phyloP scores from a whole-genome alignment of 257 asterid species.

The Jasminum sambac region DNA sequence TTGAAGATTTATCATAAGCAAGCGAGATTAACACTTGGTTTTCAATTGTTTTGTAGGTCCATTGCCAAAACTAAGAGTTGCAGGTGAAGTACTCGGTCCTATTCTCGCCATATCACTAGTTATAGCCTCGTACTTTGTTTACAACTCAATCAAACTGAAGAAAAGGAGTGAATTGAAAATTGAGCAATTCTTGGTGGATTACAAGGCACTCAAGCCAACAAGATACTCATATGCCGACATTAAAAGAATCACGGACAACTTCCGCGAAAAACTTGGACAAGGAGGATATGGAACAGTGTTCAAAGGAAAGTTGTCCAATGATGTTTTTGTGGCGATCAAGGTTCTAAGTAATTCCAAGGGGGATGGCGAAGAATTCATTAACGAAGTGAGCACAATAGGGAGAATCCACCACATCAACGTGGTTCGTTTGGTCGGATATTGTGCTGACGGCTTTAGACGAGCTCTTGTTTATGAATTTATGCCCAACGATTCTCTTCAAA shows the following conservation, averaged over 20 bases:
- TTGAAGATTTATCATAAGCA: background rate
- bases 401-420: background rate
- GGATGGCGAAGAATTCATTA: background rate
- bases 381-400: background rate
- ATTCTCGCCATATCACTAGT: background rate
- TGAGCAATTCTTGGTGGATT: slow-evolving; percentile 21
- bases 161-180: slow-evolving; percentile 3
- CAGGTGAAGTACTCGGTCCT: background rate
- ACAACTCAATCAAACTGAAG: background rate
- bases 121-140: background rate
- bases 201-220: slow-evolving; percentile 1
- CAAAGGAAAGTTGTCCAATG: background rate
- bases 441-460: background rate
- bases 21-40: background rate
- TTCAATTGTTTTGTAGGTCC: background rate
- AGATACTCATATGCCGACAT: background rate
- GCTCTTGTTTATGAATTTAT: background rate
- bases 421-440: slow-evolving; percentile 6
- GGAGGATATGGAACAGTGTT: background rate
- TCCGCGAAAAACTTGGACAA: background rate
- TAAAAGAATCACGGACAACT: background rate
- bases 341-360: background rate
- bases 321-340: background rate
- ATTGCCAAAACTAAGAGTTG: slow-evolving; percentile 3
- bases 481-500: background rate